Evolutionary conservation across 257 asterid genomes (phyloP).

Genomic region (Solanum corneliomulleri): DNA sequence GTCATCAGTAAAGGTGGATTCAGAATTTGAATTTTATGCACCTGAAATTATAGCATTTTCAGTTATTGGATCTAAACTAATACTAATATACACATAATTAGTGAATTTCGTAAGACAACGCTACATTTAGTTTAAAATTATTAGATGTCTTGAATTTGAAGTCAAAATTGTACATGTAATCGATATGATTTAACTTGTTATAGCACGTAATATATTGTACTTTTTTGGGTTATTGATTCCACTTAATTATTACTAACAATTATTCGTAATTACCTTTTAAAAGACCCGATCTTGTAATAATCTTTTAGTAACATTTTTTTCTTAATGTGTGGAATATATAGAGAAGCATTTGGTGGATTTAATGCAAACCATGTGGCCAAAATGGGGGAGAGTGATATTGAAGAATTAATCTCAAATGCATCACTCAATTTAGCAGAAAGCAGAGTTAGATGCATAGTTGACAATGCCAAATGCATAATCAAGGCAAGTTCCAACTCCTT

Average conservation of each 20-base stretch:
- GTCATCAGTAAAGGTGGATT: rapidly evolving
- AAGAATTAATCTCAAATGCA: conserved; percentile 34
- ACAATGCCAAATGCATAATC: conserved; percentile 73
- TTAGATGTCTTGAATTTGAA: rapidly evolving
- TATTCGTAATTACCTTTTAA: background rate
- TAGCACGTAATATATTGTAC: background rate
- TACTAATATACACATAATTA: background rate
- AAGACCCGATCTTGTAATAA: background rate
- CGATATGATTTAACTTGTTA: background rate
- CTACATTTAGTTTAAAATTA: background rate
- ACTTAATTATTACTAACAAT: background rate
- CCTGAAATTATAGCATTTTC: background rate
- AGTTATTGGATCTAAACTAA: background rate
- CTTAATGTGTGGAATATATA: conserved; percentile 1
- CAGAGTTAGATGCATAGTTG: conserved; percentile 76
- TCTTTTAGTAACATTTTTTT: background rate
- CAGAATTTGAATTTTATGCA: background rate
- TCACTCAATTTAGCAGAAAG: conserved; percentile 52
- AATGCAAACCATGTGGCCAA: conserved; percentile 53
- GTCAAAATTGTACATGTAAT: background rate
- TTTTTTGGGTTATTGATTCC: background rate
- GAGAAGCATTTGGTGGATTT: conserved; percentile 68
- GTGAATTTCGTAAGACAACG: background rate
- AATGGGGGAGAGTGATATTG: conserved; percentile 72
- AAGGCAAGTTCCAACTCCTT: conserved; percentile 34